Percentiles rank a stretch among this genome's conserved stretches.
Evolutionary conservation across 1,139 yeast species (phyloP).

Genomic region (Taphrina communis): DNA sequence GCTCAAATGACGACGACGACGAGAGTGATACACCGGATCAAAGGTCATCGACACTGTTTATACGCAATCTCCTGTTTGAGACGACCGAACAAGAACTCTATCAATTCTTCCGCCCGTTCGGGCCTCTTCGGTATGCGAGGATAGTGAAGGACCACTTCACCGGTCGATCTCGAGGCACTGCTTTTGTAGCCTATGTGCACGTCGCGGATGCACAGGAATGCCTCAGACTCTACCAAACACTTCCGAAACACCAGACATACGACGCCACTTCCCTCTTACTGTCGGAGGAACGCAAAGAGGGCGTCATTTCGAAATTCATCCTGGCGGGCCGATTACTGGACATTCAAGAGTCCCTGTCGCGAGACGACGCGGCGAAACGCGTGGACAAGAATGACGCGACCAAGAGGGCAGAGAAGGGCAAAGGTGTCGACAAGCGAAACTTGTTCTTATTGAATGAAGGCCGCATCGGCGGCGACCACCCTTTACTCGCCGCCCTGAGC

Average conservation of each 20-base stretch:
- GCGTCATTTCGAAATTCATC: slow-evolving; percentile 76
- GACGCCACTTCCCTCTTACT: slow-evolving; percentile 70
- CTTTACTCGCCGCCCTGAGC: slow-evolving; percentile 71
- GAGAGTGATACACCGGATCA: slow-evolving; percentile 51
- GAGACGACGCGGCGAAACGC: slow-evolving; percentile 79
- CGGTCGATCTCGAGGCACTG: slow-evolving; percentile 90
- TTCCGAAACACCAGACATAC: slow-evolving; percentile 50
- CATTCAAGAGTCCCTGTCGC: slow-evolving; percentile 80
- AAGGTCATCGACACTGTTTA: slow-evolving; percentile 63
- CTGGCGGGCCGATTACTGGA: slow-evolving; percentile 90
- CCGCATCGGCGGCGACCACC: slow-evolving; percentile 79
- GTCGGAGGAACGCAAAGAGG: slow-evolving; percentile 67
- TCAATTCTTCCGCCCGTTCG: slow-evolving; percentile 81
- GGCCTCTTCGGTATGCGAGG: slow-evolving; percentile 87
- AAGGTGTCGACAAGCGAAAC: slow-evolving; percentile 85
- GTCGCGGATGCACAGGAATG: slow-evolving; percentile 71
- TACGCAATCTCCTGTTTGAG: slow-evolving; percentile 92
- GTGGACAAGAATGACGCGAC: slow-evolving; percentile 75
- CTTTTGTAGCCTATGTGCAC: slow-evolving; percentile 82
- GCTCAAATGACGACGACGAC: slow-evolving; percentile 47
- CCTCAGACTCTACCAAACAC: slow-evolving; percentile 72
- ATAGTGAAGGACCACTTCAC: slow-evolving; percentile 88
- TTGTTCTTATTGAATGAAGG: slow-evolving; percentile 91
- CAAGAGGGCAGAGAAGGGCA: slow-evolving; percentile 78
- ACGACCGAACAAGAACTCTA: slow-evolving; percentile 79